These are phyloP conservation scores for Penicillium griseofulvum DNA, from an alignment of 2,329 filamentous ascomycete species.

Conservation along the genomic window DNA sequence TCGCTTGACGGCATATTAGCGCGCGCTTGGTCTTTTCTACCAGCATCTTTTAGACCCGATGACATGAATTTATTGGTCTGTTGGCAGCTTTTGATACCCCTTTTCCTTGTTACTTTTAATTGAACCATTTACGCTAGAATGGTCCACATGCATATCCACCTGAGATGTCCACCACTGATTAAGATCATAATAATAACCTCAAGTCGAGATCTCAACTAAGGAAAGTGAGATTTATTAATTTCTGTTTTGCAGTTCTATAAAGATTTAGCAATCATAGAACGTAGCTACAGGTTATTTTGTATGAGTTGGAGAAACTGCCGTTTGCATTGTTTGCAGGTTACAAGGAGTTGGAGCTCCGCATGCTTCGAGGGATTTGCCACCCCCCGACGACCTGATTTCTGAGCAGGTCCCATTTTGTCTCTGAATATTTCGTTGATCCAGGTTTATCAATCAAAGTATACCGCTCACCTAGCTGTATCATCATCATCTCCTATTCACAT, in stretches of 20 bases:
- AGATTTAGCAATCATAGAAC: background rate
- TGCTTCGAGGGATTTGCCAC: conserved; percentile 27
- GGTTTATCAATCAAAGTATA: background rate
- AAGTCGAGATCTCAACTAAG: background rate
- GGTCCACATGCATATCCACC: background rate
- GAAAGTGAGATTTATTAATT: background rate
- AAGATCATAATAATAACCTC: background rate
- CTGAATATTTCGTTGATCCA: conserved; percentile 1
- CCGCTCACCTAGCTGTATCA: background rate
- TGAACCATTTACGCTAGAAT: background rate
- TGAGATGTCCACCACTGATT: background rate
- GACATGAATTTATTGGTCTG: background rate
- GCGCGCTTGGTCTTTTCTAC: background rate
- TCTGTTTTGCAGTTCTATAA: background rate
- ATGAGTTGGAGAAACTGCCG: conserved; percentile 11
- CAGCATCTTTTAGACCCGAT: background rate
- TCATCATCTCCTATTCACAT: background rate
- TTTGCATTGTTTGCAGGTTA: conserved; percentile 26
- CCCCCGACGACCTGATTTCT: conserved; percentile 9
- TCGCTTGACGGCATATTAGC: background rate
- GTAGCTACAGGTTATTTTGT: background rate
- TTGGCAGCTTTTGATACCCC: conserved; percentile 9
- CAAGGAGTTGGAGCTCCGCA: conserved; percentile 17
- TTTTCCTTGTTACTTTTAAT: background rate
- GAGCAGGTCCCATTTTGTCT: conserved; percentile 2